A percentile compares a stretch with the other conserved stretches of the same genome.
These are phyloP conservation scores for Alnus rubra DNA, from an alignment of 306 rosid genomes.

Conservation along the genomic window DNA sequence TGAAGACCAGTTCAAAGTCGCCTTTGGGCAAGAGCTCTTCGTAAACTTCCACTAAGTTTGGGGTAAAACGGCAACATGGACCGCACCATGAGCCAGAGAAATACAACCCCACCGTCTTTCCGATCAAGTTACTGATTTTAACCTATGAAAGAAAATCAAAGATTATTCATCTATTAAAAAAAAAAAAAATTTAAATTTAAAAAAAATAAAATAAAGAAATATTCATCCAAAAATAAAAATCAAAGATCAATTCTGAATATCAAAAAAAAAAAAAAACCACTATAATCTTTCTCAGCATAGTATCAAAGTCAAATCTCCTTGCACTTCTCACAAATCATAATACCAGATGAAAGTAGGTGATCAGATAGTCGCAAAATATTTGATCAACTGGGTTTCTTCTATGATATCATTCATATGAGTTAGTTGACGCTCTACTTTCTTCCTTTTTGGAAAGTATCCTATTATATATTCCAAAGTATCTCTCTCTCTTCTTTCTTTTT, in stretches of 20 bases:
- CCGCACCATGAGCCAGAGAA: conserved; percentile 61
- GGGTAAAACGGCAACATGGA: conserved; percentile 55
- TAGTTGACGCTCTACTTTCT: background rate
- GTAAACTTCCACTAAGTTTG: conserved; percentile 37
- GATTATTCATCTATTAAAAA: background rate
- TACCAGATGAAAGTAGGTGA: too few relatives aligned
- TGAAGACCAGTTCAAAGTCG: conserved; percentile 46
- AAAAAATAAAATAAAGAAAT: too few relatives aligned
- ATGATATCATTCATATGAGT: background rate
- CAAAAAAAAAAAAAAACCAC: too few relatives aligned
- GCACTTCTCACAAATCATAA: too few relatives aligned
- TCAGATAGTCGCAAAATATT: background rate
- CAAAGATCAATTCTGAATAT: background rate
- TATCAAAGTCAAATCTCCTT: background rate
- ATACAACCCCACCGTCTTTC: conserved; percentile 46
- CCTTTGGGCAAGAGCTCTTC: conserved; percentile 37
- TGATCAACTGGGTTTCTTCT: conserved; percentile 9
- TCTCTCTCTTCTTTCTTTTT: too few relatives aligned
- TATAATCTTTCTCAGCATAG: too few relatives aligned
- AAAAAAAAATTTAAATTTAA: too few relatives aligned
- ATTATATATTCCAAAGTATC: background rate
- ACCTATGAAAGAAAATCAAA: conserved; percentile 34
- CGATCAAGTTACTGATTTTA: conserved; percentile 30
- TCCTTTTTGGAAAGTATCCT: background rate
- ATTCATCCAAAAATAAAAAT: background rate